These are phyloP conservation scores for Dendrocalamus latiflorus DNA, from an alignment of 202 grass and related monocot genomes.

Conservation along the genomic window DNA sequence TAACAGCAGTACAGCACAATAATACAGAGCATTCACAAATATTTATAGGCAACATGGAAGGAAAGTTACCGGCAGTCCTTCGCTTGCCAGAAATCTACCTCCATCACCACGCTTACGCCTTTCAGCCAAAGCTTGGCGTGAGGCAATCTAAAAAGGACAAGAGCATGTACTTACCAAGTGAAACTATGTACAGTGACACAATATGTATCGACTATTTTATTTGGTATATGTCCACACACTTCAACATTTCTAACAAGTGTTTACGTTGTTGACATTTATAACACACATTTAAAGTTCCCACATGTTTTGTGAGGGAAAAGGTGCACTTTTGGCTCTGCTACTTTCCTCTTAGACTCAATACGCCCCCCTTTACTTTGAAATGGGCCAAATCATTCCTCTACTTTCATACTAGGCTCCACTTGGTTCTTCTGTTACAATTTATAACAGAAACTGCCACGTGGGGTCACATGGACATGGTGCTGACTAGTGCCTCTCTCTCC, in stretches of 20 bases:
- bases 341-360: not conserved
- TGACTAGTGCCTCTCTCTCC: not conserved
- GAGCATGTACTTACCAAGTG: conserved; percentile 15
- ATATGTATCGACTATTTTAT: not conserved
- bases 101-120: too few relatives aligned
- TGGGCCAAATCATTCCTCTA: not conserved
- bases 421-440: not conserved
- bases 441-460: not conserved
- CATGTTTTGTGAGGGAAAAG: not conserved
- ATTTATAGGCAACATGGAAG: conserved; percentile 2
- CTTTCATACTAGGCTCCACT: not conserved
- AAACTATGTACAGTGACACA: not conserved
- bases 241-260: conserved; percentile 5
- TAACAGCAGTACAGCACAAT: not conserved
- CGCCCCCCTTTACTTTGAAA: not conserved
- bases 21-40: conserved; percentile 1
- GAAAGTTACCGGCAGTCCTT: conserved; percentile 46
- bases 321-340: not conserved
- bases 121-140: too few relatives aligned
- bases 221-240: not conserved
- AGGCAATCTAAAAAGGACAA: too few relatives aligned
- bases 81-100: too few relatives aligned
- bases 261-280: not conserved
- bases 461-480: not conserved
- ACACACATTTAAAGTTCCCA: not conserved